A percentile compares a stretch with the other conserved stretches of the same genome.
Evolutionary conservation across 805 yeast species (phyloP).

Genomic region (Candida anglica): DNA sequence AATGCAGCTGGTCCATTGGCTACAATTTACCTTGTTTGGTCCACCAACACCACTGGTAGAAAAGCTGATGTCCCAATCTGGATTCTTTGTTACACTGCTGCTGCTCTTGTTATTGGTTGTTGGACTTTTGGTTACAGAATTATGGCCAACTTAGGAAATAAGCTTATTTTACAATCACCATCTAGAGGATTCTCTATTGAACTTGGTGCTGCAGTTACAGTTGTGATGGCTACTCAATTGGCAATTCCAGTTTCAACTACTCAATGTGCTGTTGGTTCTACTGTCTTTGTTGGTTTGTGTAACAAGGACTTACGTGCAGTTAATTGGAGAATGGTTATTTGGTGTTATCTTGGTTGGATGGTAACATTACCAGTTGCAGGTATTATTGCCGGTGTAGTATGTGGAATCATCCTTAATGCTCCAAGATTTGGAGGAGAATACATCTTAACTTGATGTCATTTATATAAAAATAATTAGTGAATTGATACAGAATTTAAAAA

Average conservation of each 20-base stretch:
- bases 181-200: constrained; percentile 75
- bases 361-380: constrained; percentile 74
- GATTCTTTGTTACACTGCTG: constrained; percentile 68
- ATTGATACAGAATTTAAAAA: too few relatives aligned
- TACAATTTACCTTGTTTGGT: constrained; percentile 62
- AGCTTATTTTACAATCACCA: constrained; percentile 71
- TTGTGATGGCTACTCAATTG: constrained; percentile 71
- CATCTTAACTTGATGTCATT: too few relatives aligned
- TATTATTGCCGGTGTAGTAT: constrained; percentile 61
- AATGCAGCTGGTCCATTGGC: constrained; percentile 77
- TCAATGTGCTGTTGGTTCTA: constrained; percentile 75
- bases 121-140: constrained; percentile 73
- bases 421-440: constrained; percentile 41
- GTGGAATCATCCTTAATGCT: constrained; percentile 62
- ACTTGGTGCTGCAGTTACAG: constrained; percentile 73
- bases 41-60: constrained; percentile 37
- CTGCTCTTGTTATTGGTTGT: constrained; percentile 59
- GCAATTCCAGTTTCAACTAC: constrained; percentile 74
- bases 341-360: constrained; percentile 72
- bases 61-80: constrained; percentile 66
- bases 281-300: constrained; percentile 71
- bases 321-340: constrained; percentile 73
- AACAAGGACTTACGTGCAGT: constrained; percentile 59
- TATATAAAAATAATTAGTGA: too few relatives aligned
- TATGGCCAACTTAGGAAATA: constrained; percentile 70